phyloP scores from a whole-genome alignment of 345 rosid species.

The Aquilaria yunnanensis region DNA sequence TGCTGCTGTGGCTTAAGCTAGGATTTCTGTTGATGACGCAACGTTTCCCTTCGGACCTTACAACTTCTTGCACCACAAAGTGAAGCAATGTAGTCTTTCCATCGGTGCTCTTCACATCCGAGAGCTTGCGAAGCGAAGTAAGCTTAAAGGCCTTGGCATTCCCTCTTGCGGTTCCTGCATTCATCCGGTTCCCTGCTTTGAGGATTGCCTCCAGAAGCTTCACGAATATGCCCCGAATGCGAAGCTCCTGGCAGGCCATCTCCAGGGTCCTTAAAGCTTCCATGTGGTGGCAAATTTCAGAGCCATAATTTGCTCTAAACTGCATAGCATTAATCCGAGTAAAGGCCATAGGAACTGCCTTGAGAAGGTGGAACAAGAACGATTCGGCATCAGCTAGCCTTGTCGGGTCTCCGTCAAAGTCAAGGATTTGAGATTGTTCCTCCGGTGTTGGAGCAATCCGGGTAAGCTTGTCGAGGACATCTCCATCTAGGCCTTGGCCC shows the following conservation, averaged over 20 bases:
- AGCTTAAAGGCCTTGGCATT: slow-evolving; percentile 85
- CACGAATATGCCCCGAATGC: slow-evolving; percentile 61
- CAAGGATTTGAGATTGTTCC: slow-evolving; percentile 51
- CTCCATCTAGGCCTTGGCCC: slow-evolving; percentile 51
- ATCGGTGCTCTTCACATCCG: slow-evolving; percentile 78
- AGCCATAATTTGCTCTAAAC: slow-evolving; percentile 56
- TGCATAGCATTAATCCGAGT: slow-evolving; percentile 53
- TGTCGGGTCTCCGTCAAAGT: slow-evolving; percentile 45
- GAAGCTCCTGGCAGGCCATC: slow-evolving; percentile 64
- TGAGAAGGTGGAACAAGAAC: slow-evolving; percentile 66
- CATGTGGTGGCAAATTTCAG: slow-evolving; percentile 43
- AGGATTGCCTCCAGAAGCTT: slow-evolving; percentile 90
- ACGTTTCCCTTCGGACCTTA: slow-evolving; percentile 73
- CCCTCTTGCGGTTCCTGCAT: slow-evolving; percentile 84
- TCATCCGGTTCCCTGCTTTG: slow-evolving; percentile 94
- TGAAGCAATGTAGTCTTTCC: slow-evolving; percentile 79
- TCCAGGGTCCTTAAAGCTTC: slow-evolving; percentile 45
- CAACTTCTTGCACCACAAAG: slow-evolving; percentile 82
- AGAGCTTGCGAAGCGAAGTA: slow-evolving; percentile 61
- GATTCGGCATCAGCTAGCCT: slow-evolving; percentile 69
- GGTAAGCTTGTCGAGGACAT: slow-evolving; percentile 64
- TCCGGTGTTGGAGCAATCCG: slow-evolving; percentile 65
- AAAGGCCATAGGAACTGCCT: slow-evolving; percentile 65
- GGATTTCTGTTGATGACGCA: slow-evolving; percentile 43
- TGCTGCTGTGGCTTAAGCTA: slow-evolving; percentile 35